phyloP scores from a whole-genome alignment of 208 protist genomes.

The Crithidia brevicula region DNA sequence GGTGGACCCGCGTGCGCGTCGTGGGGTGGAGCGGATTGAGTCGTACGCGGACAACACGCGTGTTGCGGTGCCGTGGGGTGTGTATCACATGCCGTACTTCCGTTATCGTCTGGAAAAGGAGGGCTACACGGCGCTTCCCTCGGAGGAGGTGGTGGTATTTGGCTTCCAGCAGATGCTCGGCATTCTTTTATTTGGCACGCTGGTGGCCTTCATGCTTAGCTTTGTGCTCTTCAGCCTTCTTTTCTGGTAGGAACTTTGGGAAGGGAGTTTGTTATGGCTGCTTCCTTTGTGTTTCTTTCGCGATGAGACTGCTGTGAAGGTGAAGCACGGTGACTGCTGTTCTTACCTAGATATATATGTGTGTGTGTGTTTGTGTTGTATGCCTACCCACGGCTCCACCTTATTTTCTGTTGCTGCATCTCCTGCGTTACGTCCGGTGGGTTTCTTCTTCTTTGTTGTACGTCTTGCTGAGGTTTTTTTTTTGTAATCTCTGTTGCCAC shows the following conservation, averaged over 20 bases:
- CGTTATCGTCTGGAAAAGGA: conserved; percentile 69
- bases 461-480: too few species aligned
- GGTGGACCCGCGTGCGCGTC: conserved; percentile 79
- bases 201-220: conserved; percentile 41
- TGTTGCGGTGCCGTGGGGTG: conserved; percentile 75
- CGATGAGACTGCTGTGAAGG: too few species aligned
- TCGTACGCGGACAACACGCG: conserved; percentile 66
- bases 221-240: conserved; percentile 47
- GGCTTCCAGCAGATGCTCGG: conserved; percentile 56
- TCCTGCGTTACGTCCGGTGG: too few species aligned
- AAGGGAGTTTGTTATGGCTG: too few species aligned
- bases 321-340: too few species aligned
- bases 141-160: conserved; percentile 72
- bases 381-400: background rate
- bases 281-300: too few species aligned
- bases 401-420: too few species aligned
- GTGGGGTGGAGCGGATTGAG: conserved; percentile 77
- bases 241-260: conserved; percentile 21
- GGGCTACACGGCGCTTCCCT: conserved; percentile 53
- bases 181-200: conserved; percentile 30
- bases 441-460: too few species aligned
- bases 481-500: too few species aligned
- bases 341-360: too few species aligned
- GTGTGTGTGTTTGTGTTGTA: too few species aligned
- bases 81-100: conserved; percentile 90